These are phyloP conservation scores for Coprinopsis strossmayeri DNA, from an alignment of 768 basidiomycete species.

Conservation along the genomic window DNA sequence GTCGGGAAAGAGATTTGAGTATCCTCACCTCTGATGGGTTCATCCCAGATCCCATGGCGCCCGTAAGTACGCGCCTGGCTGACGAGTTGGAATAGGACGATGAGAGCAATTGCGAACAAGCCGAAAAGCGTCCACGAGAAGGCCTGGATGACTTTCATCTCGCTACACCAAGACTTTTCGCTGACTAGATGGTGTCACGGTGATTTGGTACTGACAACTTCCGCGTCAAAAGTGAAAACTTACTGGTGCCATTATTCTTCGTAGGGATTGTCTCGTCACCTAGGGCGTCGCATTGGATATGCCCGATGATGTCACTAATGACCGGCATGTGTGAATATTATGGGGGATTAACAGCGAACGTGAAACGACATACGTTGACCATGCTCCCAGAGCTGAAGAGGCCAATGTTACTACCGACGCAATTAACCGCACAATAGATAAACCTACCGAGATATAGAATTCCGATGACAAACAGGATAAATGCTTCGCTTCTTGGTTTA, in stretches of 20 bases:
- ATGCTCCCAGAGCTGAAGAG: slow-evolving; percentile 61
- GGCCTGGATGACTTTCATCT: slow-evolving; percentile 75
- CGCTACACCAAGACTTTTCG: slow-evolving; percentile 50
- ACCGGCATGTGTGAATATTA: slow-evolving; percentile 1
- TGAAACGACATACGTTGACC: slow-evolving; percentile 50
- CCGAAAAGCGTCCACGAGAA: slow-evolving; percentile 73
- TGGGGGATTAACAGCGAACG: neutral
- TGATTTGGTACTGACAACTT: too few relatives aligned
- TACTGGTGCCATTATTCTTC: slow-evolving; percentile 45
- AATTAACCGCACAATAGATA: slow-evolving; percentile 7
- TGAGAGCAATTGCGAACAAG: slow-evolving; percentile 37
- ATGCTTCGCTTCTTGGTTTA: slow-evolving; percentile 56
- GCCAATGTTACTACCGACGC: slow-evolving; percentile 7
- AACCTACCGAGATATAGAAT: slow-evolving; percentile 65
- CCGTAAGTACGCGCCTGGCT: slow-evolving; percentile 49
- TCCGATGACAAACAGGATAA: slow-evolving; percentile 46
- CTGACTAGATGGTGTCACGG: too few relatives aligned
- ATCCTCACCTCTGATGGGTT: slow-evolving; percentile 45
- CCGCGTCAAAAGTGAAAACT: too few relatives aligned
- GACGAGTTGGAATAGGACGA: slow-evolving; percentile 52
- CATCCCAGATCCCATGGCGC: slow-evolving; percentile 46
- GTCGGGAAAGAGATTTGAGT: neutral
- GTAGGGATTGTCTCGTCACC: slow-evolving; percentile 38
- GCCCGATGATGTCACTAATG: slow-evolving; percentile 63
- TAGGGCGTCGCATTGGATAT: slow-evolving; percentile 51